phyloP scores from a whole-genome alignment of 805 yeast species.

The Cyberlindnera xishuangbannaensis region DNA sequence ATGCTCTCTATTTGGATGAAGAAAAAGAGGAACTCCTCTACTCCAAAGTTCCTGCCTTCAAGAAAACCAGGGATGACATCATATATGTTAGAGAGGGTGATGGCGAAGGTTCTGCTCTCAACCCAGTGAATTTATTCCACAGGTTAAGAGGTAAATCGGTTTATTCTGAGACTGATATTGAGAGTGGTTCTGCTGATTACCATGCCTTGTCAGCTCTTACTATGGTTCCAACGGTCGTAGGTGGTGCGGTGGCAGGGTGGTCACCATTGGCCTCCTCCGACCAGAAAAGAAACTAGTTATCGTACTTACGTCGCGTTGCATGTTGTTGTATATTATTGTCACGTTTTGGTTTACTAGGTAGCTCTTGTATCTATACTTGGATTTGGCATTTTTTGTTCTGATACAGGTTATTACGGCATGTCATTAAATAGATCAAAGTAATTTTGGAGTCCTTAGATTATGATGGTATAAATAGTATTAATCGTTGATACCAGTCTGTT shows the following conservation, averaged over 20 bases:
- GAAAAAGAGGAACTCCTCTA: slow-evolving; percentile 19
- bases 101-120: slow-evolving; percentile 14
- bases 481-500: slow-evolving; percentile 19
- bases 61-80: slow-evolving; percentile 28
- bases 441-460: neutral
- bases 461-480: slow-evolving; percentile 1
- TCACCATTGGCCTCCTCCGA: slow-evolving; percentile 19
- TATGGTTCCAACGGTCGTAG: slow-evolving; percentile 50
- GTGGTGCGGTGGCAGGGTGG: slow-evolving; percentile 56
- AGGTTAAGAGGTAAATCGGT: slow-evolving; percentile 20
- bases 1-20: neutral
- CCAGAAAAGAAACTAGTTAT: too few species aligned
- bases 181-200: slow-evolving; percentile 11
- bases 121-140: slow-evolving; percentile 23
- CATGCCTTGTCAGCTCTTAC: slow-evolving; percentile 37
- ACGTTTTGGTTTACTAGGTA: neutral
- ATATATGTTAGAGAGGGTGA: slow-evolving; percentile 20
- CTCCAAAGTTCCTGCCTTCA: slow-evolving; percentile 28
- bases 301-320: too few species aligned
- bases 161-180: slow-evolving; percentile 6
- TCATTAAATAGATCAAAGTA: too few species aligned
- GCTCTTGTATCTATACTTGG: neutral
- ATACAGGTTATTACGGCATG: too few species aligned
- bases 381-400: neutral
- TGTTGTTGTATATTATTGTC: neutral